Evolutionary conservation across 164 flowering plant genomes (phyloP), one percentile per base, ranked within the genome.

Genomic region (Chloranthus sessilifolius): DNA sequence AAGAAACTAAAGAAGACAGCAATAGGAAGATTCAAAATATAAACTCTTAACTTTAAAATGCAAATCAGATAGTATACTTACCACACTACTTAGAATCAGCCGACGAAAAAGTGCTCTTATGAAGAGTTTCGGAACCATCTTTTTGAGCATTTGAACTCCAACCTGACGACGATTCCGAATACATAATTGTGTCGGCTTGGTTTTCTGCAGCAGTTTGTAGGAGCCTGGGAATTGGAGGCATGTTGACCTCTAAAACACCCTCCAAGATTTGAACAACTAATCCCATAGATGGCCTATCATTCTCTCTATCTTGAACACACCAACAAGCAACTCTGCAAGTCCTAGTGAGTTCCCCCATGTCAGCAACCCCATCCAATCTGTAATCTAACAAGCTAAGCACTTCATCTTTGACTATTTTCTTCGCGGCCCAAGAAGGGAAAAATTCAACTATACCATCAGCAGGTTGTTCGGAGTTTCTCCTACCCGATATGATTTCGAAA

Each of bases 301-400:
- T 52, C 33, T 79, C 81, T 20, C 69, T 59, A 44, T 76, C 79
- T 52, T 79, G 84, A 22, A 76, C 67, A 60, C 79, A 74, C 84
- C 79, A 79, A 50, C 74, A 69, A 47, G 79, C 84, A 9, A 68
- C 75, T 65, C 61, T 67, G 43, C 65, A 59, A 23, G 57, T 59
- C 33, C 67, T 64, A 1, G 20, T 54, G 9, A 76, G 51, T 62
- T 79, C 84, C 31, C 56, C 75, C 19, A 26, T 43, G 17, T 69
- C 55, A 2, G 61, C 79, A 36, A 46, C 48, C 12, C 74, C 65
- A 4, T 64, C 69, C 56, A 76, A 44, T 46, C 62, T 57, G n/a
- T 6, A 36, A 9, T 74, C 84, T 25, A 70, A 38, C 23, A 79
- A 21, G 25, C 17, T 45, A 3, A 69, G 27, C 5, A 67, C 45